Evolutionary conservation across 176 grass and related monocot species (phyloP), one percentile per base, ranked within the genome.

Genomic region (Tillandsia leiboldiana): DNA sequence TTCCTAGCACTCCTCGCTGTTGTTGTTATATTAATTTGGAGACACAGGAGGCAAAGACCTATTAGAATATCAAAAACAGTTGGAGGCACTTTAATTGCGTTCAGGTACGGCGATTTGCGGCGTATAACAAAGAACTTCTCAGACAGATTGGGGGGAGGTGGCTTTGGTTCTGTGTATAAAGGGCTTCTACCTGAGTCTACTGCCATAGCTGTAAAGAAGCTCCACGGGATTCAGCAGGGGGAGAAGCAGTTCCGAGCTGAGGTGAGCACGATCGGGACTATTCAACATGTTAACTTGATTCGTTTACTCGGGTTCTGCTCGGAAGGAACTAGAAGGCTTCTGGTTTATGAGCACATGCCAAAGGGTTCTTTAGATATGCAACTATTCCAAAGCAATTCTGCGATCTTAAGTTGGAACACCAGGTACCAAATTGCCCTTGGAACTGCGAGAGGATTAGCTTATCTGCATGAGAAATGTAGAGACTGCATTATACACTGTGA

Each of bases 121-220:
- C 53, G 11, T 22, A 59, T 80, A 15, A 91, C 88, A 1, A 87
- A 52, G 1, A 84, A 74, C 67, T 79, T 91, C 29, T 82, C 75
- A 5, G 84, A 84, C 10, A 80, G 49, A 74, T 12, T 94, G 53
- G 90, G 90, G 0, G 49, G 8, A 69, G 90, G 86, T 18, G 62
- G 90, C 18, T 94, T 89, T 65, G 86, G 90, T 50, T 86, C 80
- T 33, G 86, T 94, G 12, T 89, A 82, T 27, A 94, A 89, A 49
- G 90, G 90, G 0, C 26, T 26, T 24, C 18, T 91, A 26, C 66
- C 27, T 63, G 78, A 79, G 52, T 77, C 77, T 2, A 74, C 22
- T 57, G 51, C 17, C 13, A 83, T 91, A 56, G 87, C 83, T 11
- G 87, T 91, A 50, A 93, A 93, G 82, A 79, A 72, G 57, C 83